Evolutionary conservation across 148 eudicot species (phyloP).

Genomic region (Cornus controversa): DNA sequence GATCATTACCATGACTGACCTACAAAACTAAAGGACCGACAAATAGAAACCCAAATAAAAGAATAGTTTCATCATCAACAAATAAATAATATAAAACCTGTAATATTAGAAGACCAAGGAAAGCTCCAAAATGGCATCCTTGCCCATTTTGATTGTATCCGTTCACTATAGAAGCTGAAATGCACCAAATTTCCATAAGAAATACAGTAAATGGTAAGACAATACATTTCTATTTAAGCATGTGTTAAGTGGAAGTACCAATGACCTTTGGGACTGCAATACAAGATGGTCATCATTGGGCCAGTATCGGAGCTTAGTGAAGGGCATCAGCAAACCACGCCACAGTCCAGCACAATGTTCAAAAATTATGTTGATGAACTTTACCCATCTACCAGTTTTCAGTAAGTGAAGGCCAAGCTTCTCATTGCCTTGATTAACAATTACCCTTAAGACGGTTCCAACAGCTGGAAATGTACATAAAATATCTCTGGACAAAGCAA

Average conservation of each 20-base stretch:
- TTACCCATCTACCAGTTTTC: too few species aligned
- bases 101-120: conserved; percentile 65
- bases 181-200: conserved; percentile 13
- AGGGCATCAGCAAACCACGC: too few species aligned
- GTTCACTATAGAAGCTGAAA: conserved; percentile 51
- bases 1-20: not conserved
- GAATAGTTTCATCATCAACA: too few species aligned
- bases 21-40: not conserved
- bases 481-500: too few species aligned
- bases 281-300: too few species aligned
- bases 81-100: conserved; percentile 41
- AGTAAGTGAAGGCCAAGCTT: too few species aligned
- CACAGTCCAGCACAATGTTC: too few species aligned
- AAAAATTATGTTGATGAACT: too few species aligned
- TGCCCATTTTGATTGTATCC: conserved; percentile 46
- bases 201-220: not conserved
- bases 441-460: too few species aligned
- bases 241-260: not conserved
- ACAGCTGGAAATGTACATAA: too few species aligned
- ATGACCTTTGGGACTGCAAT: conserved; percentile 54
- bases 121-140: conserved; percentile 78
- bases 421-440: too few species aligned
- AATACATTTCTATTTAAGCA: conserved; percentile 6
- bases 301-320: too few species aligned
- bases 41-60: not conserved